Base-by-base conservation (phyloP, 2,329 filamentous ascomycete species). In the Diaporthe destruens region DNA sequence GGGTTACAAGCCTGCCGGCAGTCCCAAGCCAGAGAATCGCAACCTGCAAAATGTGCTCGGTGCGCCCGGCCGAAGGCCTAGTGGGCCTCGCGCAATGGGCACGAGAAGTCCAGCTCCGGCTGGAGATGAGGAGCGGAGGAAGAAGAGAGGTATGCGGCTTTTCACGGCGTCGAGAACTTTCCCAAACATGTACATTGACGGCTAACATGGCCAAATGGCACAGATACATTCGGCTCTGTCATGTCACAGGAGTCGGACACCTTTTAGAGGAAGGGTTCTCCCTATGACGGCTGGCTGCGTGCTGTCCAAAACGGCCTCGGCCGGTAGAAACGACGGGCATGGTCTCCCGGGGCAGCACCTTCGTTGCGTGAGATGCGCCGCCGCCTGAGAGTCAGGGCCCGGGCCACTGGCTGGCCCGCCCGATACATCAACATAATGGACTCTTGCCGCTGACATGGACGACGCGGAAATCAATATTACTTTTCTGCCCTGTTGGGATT, bases 11-110 rank as follows among this genome's bases (percentile, higher is more conserved):
- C 72, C 72, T 23, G 84, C 85, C 6, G 81, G 85, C 65, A 90
- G 88, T 77, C 88, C 88, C 11, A 86, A 85, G 77, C 80, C 84
- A 23, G 88, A 90, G 81, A 90, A 90, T 79, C 84, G 86, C 67
- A 90, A 90, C 76, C 80, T 90, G 53, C 90, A 84, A 77, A 84
- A 84, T 20, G 87, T 86, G 8, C 82, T 88, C 7, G 86, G 86
- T 8, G 83, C 86, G 5, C 87, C 87, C n/a, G 80, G 84, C 11
- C 83, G 89, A 63, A 81, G 88, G 72, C 89, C 89, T 32, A 90
- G 87, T 69, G 89, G 89, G 29, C 89, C 89, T 18, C 81, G 89
- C 75, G 88, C 88, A 23, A 91, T 91, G 89, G 90, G 88, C 6
- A 88, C 89, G 0, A 89, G 85, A 80, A 87, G 84, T 72, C 83